Evolutionary conservation across 2,329 filamentous ascomycete species (phyloP).

Genomic region (Rachicladosporium sp.): DNA sequence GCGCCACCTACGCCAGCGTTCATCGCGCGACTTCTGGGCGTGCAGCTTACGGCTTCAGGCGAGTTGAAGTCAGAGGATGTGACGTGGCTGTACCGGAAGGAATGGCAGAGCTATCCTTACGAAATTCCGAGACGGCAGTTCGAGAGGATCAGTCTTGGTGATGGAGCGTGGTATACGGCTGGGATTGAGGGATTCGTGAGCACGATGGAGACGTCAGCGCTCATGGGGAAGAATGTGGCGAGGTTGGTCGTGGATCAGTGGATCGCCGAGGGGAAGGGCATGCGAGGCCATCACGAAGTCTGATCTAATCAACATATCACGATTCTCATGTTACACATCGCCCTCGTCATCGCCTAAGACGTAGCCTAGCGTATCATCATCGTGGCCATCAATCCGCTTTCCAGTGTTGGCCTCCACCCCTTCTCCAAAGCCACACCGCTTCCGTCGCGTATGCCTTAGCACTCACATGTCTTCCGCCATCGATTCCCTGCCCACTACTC

Average conservation of each 20-base stretch:
- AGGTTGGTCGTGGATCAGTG: conserved; percentile 55
- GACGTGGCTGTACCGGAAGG: conserved; percentile 64
- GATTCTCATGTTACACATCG: no score
- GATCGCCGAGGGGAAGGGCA: conserved; percentile 3
- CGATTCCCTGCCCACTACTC: conserved; percentile 48
- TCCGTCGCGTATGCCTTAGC: conserved; percentile 77
- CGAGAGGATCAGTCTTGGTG: conserved; percentile 60
- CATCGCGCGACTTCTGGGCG: conserved; percentile 37
- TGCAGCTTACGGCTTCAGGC: conserved; percentile 14
- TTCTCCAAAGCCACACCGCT: conserved; percentile 76
- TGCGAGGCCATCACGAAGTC: no score
- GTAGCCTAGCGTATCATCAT: no score
- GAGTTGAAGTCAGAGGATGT: conserved; percentile 35
- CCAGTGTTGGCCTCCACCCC: conserved; percentile 54
- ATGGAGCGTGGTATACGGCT: conserved; percentile 54
- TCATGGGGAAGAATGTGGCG: conserved; percentile 83
- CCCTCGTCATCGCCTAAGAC: no score
- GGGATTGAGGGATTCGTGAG: conserved; percentile 87
- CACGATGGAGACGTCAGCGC: conserved; percentile 90
- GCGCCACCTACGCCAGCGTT: conserved; percentile 34
- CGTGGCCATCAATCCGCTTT: conserved; percentile 28
- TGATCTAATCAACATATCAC: no score
- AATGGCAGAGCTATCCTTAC: conserved; percentile 77
- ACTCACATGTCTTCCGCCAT: conserved; percentile 54
- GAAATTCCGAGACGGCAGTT: conserved; percentile 78